Base-by-base conservation (phyloP, 2,329 filamentous ascomycete genomes). In the Stagonosporopsis vannaccii region DNA sequence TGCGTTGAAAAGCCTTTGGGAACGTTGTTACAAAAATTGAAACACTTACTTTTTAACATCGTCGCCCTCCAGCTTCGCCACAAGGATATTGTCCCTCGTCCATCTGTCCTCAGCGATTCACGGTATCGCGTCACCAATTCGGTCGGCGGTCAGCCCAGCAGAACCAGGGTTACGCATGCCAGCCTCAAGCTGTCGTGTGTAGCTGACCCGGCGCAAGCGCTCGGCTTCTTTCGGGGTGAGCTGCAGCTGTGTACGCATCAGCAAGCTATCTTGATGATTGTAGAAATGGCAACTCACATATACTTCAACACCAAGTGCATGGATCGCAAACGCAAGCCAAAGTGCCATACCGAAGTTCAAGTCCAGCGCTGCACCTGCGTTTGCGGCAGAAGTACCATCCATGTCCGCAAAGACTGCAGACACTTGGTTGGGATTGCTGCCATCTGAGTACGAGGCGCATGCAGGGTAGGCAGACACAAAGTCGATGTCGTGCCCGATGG, bases 131-230 rank as follows among this genome's bases (percentile, higher is more conserved):
- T 73, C 72, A 5, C 70, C 71, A 23, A 73, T 41, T 2, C 62
- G 63, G 52, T 74, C 65, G 15, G 57, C 57, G 17, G 63, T 69
- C 41, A 73, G 48, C 3, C 69, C 71, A 4, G 67, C 65, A 19
- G 60, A 67, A 3, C 69, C 69, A 0, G 84, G 80, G n/a, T 78
- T 75, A 39, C 68, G 76, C 70, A 82, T 79, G 0, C 84, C 84
- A 5, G 81, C 79, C 58, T 83, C 82, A 6, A 85, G 59, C 62
- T 88, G 85, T 39, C 80, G 76, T 65, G 85, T 79, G 61, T 84
- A 86, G 6, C 81, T 84, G 1, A 87, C 77, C n/a, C 79, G 75
- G 11, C 85, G 78, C 42, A 88, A 70, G 6, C 85, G 75, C 40
- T 85, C 77, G 1, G 75, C 74, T 62, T 88, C 85, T 12, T 69